Base-by-base conservation (phyloP, 2,329 filamentous ascomycete genomes). In the Xylaria sp. region DNA sequence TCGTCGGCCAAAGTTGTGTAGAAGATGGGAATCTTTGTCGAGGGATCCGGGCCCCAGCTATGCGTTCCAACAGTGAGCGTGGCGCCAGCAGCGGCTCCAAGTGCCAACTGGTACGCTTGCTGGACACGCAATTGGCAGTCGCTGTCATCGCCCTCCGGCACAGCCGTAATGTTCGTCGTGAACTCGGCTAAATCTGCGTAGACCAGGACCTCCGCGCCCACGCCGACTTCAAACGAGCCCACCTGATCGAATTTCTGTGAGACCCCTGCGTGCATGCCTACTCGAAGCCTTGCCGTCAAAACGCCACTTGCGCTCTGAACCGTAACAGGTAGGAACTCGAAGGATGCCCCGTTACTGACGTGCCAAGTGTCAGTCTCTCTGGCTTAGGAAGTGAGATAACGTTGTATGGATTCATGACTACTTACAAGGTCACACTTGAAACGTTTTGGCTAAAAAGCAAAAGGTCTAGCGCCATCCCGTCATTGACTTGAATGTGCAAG, bases 251-350 rank as follows among this genome's bases (percentile, higher is more conserved):
- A 28, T 11, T 80, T 73, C 5, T 56, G 13, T 15, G 65, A 66
- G 54, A 86, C 72, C 13, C 85, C 86, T 3, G 82, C 81, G 38
- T 83, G 80, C 1, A 84, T 73, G 10, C 82, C 82, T 1, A 88
- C 69, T 4, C 84, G 83, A 0, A 89, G 79, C 0, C 83, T 75
- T 0, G 84, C 86, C 0, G 79, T 81, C 10, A 89, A 76, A 0
- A 82, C 72, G 0, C 81, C 81, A 6, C 77, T 79, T 10, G 80
- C 81, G 36, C 79, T 82, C 67, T 82, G 76, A 38, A 88, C 77
- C 0, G 80, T 85, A 3, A 89, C 84, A 0, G 87, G 87, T 1
- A 89, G 81, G 65, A 88, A 88, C 65, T 88, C 85, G 67, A 88
- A 88, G 15, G 81, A 75, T 0, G 83, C 87, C 6, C 85, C 85